Base-by-base conservation (phyloP, 768 basidiomycete species). In the Ramaria sp. region DNA sequence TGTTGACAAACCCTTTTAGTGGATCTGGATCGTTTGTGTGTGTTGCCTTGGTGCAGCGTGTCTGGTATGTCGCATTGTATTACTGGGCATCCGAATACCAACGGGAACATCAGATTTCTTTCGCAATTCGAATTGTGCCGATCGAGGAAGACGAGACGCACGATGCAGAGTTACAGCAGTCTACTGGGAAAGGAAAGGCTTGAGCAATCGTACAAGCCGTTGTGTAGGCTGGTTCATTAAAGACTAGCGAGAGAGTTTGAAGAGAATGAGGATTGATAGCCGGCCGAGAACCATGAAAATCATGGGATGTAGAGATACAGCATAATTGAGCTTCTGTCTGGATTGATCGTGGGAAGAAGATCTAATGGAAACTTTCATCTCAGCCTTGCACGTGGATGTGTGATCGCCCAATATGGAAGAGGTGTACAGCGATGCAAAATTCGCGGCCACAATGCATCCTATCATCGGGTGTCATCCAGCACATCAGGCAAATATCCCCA, bases 1-100 rank as follows among this genome's bases (percentile, higher is more conserved):
- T 22, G 20, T 24, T 41, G 27, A 41, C 27, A 57, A 52, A 60
- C 13, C 3, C 56, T 50, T 60, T 52, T 56, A 87, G 85, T 76
- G 74, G 53, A 75, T 89, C 56, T 89, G 87, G 87, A 76, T 77
- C 15, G 75, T 83, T 32, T 88, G 85, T 65, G 70, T 78, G 38
- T 85, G 87, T 20, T 78, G 81, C 63, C 65, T 89, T 49, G 82
- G 79, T 28, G 61, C 80, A 52, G 82, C 85, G 36, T 74, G 79
- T 61, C 61, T 86, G 66, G 82, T 85, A 63, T 63, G 72, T 69
- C 32, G 24, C 6, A 16, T 44, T 9, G 15, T 25, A 25, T 45
- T 20, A 15, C n/a, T 1, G 22, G n/a, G 12, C 32, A 34, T 34
- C 3, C 32, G n/a, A n/a, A 34, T 34, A 34, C 13, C 7, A 34